Base-by-base conservation (phyloP, 371 early-diverging fungal species). In the Rhizoclosmatium hyalinum region DNA sequence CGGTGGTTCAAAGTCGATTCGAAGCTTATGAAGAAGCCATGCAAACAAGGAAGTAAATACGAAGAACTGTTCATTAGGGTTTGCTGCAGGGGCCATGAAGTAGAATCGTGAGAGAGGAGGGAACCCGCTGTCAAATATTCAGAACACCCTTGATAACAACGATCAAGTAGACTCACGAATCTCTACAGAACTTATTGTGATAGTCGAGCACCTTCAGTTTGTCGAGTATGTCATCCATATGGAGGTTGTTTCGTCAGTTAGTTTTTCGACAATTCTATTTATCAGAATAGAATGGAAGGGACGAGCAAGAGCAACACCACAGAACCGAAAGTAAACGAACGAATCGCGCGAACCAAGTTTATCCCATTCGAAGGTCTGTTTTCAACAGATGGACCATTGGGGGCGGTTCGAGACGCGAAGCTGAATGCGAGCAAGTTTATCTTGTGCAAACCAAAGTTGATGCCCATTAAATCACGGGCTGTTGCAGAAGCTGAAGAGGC, bases 51-150 rank as follows among this genome's bases (percentile, higher is more conserved):
- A 75, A 6, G 80, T 76, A 66, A 88, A 87, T 73, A 80, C 69
- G 68, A 80, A 80, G 74, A 88, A 82, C 68, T 88, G 88, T 64
- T 84, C 86, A 64, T 86, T 85, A 10, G 83, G 82, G 68, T 88
- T 85, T 3, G 76, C 8, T 19, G 80, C 72, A 6, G 83, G 80
- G 2, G 79, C 69, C 4, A 53, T 42, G 67, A 88, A 88, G 74
- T 84, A 85, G 73, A 75, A 76, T 41, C 80, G 64, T 42, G 74
- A 67, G 46, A 88, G 47, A 1, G 84, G 85, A 10, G 61, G 67
- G 57, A 86, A 75, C 39, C 81, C 77, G 39, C 88, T 87, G 74
- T 58, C 58, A 58, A 58, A 58, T 17, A 32, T 17, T n/a, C 10
- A 32, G 46, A 55, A 70, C 10, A 32, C 32, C 44, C 14, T 47